phyloP scores from a whole-genome alignment of 192 early-diverging fungal genomes.

The Coemansia sp. region DNA sequence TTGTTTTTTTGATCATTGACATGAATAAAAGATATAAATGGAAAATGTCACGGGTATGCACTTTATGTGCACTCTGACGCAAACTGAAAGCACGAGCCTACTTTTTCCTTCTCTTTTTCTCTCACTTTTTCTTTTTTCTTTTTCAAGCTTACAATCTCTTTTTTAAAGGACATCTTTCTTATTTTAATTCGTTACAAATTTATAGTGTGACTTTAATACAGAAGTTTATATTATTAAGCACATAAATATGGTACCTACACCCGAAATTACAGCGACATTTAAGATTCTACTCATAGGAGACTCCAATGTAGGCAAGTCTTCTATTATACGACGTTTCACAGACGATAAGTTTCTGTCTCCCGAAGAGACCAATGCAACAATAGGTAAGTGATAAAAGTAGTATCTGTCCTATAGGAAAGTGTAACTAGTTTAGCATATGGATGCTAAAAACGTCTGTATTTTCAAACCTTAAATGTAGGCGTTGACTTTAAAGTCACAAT shows the following conservation, averaged over 20 bases:
- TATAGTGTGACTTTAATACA: neutral
- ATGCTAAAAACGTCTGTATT: neutral
- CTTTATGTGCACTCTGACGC: conserved; percentile 1
- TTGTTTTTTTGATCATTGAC: neutral
- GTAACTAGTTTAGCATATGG: neutral
- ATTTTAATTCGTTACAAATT: neutral
- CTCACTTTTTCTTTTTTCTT: neutral
- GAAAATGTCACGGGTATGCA: neutral
- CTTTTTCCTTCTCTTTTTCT: conserved; percentile 1
- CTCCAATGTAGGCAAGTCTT: conserved; percentile 93
- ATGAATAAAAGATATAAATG: neutral
- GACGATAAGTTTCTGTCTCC: conserved; percentile 92
- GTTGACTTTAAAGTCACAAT: conserved; percentile 98
- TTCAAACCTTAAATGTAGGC: conserved; percentile 53
- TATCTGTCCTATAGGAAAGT: neutral
- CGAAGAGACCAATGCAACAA: conserved; percentile 87
- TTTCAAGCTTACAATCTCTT: neutral
- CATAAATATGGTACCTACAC: conserved; percentile 8
- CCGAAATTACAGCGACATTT: conserved; percentile 75
- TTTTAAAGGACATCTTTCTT: neutral
- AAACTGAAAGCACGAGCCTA: neutral
- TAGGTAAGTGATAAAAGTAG: conserved; percentile 25
- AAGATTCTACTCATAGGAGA: conserved; percentile 96
- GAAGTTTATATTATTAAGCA: neutral
- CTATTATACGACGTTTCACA: conserved; percentile 87